phyloP scores from a whole-genome alignment of 257 asterid species.

The Solanum clarkiae region DNA sequence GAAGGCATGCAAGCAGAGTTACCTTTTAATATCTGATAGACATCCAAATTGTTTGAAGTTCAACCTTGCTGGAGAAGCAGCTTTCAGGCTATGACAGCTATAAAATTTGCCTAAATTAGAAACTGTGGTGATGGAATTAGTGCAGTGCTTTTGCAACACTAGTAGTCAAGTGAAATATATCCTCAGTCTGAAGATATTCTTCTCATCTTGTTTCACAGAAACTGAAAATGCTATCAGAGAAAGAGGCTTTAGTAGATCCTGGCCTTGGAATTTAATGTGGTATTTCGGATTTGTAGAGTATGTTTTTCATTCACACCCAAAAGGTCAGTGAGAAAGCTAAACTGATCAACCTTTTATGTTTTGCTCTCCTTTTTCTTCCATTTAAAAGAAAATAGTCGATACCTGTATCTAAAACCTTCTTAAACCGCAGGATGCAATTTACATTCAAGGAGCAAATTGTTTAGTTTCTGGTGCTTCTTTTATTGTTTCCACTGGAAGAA shows the following conservation, averaged over 20 bases:
- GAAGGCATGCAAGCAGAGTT: not conserved
- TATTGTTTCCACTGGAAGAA: not conserved
- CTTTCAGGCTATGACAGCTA: not conserved
- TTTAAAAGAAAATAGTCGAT: not conserved
- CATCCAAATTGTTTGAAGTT: not conserved
- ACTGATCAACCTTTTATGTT: not conserved
- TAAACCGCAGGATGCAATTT: not conserved
- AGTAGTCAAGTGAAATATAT: not conserved
- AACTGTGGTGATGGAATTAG: not conserved
- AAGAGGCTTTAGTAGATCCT: conserved; percentile 30
- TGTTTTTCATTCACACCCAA: not conserved
- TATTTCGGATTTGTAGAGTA: not conserved
- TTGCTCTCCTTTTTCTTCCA: not conserved
- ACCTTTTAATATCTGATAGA: not conserved
- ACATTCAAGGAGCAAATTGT: not conserved
- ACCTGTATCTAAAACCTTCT: not conserved
- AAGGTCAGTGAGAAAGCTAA: conserved; percentile 7
- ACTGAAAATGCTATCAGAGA: conserved; percentile 65
- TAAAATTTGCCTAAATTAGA: not conserved
- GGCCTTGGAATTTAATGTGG: conserved; percentile 21
- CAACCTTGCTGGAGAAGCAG: not conserved
- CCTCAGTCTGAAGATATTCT: not conserved
- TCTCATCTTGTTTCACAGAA: conserved; percentile 42
- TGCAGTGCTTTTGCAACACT: not conserved
- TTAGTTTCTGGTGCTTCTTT: not conserved